Conservation (phyloP, 1,139 yeast species). For the Saccharomycopsis hybrid region DNA sequence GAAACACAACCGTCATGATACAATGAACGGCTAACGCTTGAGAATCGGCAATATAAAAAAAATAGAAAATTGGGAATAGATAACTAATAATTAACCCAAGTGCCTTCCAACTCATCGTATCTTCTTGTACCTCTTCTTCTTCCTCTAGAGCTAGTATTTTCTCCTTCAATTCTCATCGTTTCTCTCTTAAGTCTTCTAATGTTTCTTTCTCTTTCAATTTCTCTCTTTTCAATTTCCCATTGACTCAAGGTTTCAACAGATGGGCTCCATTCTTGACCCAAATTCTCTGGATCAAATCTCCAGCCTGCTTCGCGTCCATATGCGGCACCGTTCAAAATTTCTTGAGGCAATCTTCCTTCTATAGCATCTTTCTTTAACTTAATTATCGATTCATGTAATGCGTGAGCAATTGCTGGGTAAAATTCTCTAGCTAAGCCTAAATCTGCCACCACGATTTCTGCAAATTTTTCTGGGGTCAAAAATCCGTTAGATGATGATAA, state of each 20-base stretch:
- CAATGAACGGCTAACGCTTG: too few species aligned
- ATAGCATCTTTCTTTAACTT: constrained; percentile 75
- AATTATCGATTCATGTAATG: constrained; percentile 73
- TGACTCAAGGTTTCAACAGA: constrained; percentile 78
- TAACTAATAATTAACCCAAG: constrained; percentile 21
- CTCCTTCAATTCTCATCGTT: constrained; percentile 58
- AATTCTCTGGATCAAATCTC: constrained; percentile 50
- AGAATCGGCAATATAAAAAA: too few species aligned
- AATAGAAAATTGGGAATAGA: too few species aligned
- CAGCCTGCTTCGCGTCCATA: constrained; percentile 58
- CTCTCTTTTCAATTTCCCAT: constrained; percentile 92
- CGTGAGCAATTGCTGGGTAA: constrained; percentile 82
- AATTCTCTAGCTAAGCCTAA: constrained; percentile 82
- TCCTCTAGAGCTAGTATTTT: constrained; percentile 22
- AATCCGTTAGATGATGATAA: constrained; percentile 36
- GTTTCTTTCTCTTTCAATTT: constrained; percentile 89
- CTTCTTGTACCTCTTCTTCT: constrained; percentile 48
- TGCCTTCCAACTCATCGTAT: constrained; percentile 47
- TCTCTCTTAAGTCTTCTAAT: constrained; percentile 90
- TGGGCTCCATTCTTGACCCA: constrained; percentile 86
- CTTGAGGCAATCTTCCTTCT: constrained; percentile 66
- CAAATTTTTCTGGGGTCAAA: constrained; percentile 81
- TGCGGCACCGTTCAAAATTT: constrained; percentile 51
- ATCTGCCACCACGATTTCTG: constrained; percentile 75
- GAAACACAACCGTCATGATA: too few species aligned